Evolutionary conservation across 192 early-diverging fungal genomes (phyloP).

Genomic region (Umbelopsis sp.): DNA sequence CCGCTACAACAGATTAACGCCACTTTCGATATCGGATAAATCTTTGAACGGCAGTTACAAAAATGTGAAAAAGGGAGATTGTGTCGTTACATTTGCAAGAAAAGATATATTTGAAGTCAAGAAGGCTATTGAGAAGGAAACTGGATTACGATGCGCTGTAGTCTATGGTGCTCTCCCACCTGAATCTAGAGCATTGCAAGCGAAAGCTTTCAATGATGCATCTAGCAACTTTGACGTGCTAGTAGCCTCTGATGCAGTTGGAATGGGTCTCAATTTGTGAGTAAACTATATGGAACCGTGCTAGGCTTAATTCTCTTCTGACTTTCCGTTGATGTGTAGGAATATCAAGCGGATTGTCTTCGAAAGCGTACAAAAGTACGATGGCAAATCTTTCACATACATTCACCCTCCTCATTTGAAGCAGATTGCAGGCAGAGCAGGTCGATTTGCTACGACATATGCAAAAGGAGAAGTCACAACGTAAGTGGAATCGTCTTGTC

Average conservation of each 20-base stretch:
- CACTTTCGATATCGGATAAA: slow-evolving; percentile 53
- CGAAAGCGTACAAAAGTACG: slow-evolving; percentile 74
- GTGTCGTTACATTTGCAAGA: slow-evolving; percentile 88
- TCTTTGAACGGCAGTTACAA: slow-evolving; percentile 58
- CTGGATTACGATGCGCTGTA: slow-evolving; percentile 81
- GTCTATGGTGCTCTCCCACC: slow-evolving; percentile 95
- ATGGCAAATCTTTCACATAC: slow-evolving; percentile 56
- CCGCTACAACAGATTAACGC: slow-evolving; percentile 77
- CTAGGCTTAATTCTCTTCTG: too few species aligned
- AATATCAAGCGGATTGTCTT: slow-evolving; percentile 92
- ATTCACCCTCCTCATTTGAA: slow-evolving; percentile 81
- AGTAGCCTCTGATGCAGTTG: slow-evolving; percentile 95
- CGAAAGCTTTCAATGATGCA: slow-evolving; percentile 87
- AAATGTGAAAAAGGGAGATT: slow-evolving; percentile 78
- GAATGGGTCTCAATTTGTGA: slow-evolving; percentile 95
- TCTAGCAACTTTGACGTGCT: slow-evolving; percentile 76
- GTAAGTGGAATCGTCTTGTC: slow-evolving; percentile 25
- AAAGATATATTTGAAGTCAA: slow-evolving; percentile 80
- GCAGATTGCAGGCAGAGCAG: slow-evolving; percentile 94
- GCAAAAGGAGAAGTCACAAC: slow-evolving; percentile 73
- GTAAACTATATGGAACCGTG: neutral
- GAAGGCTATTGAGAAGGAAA: slow-evolving; percentile 70
- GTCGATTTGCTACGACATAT: slow-evolving; percentile 76
- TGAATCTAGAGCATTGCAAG: slow-evolving; percentile 88
- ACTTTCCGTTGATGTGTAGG: slow-evolving; percentile 28